Base-by-base conservation (phyloP, 2,329 filamentous ascomycete genomes). In the Hirsutella rhossiliensis region DNA sequence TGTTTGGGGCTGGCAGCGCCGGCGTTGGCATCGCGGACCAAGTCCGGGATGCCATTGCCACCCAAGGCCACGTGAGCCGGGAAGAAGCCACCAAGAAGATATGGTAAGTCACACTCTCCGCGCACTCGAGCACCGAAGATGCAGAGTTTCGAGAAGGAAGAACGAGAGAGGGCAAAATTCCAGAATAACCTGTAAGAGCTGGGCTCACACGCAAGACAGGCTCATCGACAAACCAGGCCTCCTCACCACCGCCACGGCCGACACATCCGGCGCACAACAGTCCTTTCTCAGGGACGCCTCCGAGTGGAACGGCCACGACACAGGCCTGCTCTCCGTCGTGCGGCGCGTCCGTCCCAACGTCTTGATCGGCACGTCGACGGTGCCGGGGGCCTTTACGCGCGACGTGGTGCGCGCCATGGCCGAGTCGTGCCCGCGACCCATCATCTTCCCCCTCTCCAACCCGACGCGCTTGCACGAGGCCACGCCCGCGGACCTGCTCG, bases 21-120 rank as follows among this genome's bases (percentile, higher is more conserved):
- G 87, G 87, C 1, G 85, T 82, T 0, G 87, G 87, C 2, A 94
- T 94, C 44, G 87, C 87, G 2, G 87, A 94, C 52, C 86, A 94
- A 55, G 76, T 94, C 6, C 71, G 80, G 15, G 85, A 90, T 53
- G 84, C 87, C 0, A 89, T 94, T 44, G 78, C 78, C 0, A 68
- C 82, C 0, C 78, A 88, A 53, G 74, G 75, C 2, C 65, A 68
- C 2, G 82, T 84, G 46, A 73, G 71, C 30, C 83, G 79, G 48
- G 74, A 82, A n/a, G 83, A 88, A n/a, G 86, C 86, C 0, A 69
- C 76, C 2, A 78, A 80, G 56, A 84, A 90, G 49, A 89, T 94
- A 34, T 94, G 83, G 82, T 85, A 63, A 45, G 61, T 51, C 23
- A 8, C 15, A 12, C 11, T n/a, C 4, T 11, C 11, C 31, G 31